These are phyloP conservation scores for Entomophthora muscae DNA, from an alignment of 371 early-diverging fungal genomes.

Conservation along the genomic window DNA sequence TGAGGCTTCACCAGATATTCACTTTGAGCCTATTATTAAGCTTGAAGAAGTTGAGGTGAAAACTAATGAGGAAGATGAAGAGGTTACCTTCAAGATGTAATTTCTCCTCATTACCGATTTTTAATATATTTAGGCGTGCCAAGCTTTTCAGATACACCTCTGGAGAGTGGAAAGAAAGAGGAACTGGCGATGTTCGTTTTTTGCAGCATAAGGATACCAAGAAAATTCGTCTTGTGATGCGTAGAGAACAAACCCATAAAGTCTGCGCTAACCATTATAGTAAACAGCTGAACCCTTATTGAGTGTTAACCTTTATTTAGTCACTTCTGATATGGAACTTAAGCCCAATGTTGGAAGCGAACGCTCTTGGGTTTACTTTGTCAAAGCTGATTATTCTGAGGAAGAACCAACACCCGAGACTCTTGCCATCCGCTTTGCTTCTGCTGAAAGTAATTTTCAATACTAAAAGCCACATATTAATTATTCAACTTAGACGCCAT, in stretches of 20 bases:
- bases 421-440: conserved; percentile 91
- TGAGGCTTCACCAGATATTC: conserved; percentile 73
- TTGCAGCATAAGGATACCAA: conserved; percentile 73
- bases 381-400: conserved; percentile 74
- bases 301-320: conserved; percentile 14
- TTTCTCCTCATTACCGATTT: conserved; percentile 10
- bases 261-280: conserved; percentile 94
- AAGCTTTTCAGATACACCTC: conserved; percentile 94
- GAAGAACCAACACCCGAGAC: conserved; percentile 66
- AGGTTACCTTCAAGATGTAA: conserved; percentile 84
- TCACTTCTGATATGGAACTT: conserved; percentile 73
- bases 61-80: conserved; percentile 92
- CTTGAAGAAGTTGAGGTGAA: conserved; percentile 81
- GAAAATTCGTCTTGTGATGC: conserved; percentile 91
- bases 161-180: conserved; percentile 97
- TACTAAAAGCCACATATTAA: no score
- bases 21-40: conserved; percentile 92
- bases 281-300: conserved; percentile 14
- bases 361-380: conserved; percentile 95
- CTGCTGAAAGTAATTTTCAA: conserved; percentile 53
- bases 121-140: conserved; percentile 54
- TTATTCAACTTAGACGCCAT: conserved; percentile 20
- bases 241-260: conserved; percentile 93
- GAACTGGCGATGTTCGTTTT: conserved; percentile 90
- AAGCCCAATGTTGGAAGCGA: conserved; percentile 89